These are phyloP conservation scores for Rhodotorula sp. DNA, from an alignment of 1,284 basidiomycete species.

Conservation along the genomic window DNA sequence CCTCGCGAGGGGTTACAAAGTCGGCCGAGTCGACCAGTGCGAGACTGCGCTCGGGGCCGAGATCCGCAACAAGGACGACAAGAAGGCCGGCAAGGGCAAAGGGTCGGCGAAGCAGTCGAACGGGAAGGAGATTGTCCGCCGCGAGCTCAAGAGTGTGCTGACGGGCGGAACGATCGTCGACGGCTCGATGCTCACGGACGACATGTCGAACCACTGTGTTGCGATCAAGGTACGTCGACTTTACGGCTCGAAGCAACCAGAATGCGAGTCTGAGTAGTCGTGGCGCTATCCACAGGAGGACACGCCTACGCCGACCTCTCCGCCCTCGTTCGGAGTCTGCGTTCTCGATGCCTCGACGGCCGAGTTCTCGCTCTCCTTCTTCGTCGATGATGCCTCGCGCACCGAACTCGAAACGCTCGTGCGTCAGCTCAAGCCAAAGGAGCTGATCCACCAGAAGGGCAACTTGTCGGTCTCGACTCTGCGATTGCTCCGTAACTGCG, in stretches of 20 bases:
- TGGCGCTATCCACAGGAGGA: constrained; percentile 51
- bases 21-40: constrained; percentile 93
- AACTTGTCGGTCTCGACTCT: constrained; percentile 76
- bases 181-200: constrained; percentile 79
- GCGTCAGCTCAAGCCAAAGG: constrained; percentile 88
- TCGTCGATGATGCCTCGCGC: constrained; percentile 87
- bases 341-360: constrained; percentile 95
- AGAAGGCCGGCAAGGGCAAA: constrained; percentile 37
- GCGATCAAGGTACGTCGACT: constrained; percentile 65
- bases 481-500: constrained; percentile 71
- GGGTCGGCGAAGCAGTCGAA: constrained; percentile 29
- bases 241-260: background rate
- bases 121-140: constrained; percentile 48
- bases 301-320: constrained; percentile 41
- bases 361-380: constrained; percentile 86
- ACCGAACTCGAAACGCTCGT: constrained; percentile 92
- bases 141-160: constrained; percentile 92
- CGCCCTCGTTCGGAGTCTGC: constrained; percentile 74
- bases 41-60: constrained; percentile 77
- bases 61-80: constrained; percentile 52
- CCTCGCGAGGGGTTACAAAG: constrained; percentile 43
- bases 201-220: constrained; percentile 93
- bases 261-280: too few relatives aligned
- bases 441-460: constrained; percentile 83
- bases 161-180: constrained; percentile 97